Evolutionary conservation across 2,329 filamentous ascomycete species (phyloP).

Genomic region (Aureobasidium sp.): DNA sequence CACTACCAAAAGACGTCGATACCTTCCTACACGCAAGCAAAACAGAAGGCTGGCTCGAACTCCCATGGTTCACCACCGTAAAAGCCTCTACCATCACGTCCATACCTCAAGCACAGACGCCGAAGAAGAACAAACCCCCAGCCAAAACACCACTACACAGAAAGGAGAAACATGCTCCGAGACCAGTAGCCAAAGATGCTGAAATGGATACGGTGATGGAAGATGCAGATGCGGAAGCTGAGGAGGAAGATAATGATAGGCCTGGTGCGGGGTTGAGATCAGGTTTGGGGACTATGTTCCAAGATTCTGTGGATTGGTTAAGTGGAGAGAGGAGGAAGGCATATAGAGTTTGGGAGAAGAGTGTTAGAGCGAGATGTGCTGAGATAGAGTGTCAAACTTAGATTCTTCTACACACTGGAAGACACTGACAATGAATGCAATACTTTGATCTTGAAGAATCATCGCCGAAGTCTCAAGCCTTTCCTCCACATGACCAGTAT

Average conservation of each 20-base stretch:
- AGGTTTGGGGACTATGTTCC: slow-evolving; percentile 74
- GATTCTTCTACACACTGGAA: no score
- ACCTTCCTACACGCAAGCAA: slow-evolving; percentile 23
- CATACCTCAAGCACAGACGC: slow-evolving; percentile 24
- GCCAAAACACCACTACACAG: slow-evolving; percentile 38
- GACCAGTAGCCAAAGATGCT: slow-evolving; percentile 5
- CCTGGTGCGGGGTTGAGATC: slow-evolving; percentile 40
- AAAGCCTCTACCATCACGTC: slow-evolving; percentile 40
- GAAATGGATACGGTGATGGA: background rate
- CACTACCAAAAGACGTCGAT: slow-evolving; percentile 25
- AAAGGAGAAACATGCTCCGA: slow-evolving; percentile 35
- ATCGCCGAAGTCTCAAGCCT: no score
- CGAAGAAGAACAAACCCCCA: slow-evolving; percentile 25
- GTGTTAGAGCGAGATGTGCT: slow-evolving; percentile 63
- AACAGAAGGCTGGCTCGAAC: slow-evolving; percentile 21
- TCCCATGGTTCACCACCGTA: slow-evolving; percentile 51
- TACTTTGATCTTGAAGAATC: no score
- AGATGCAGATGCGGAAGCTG: slow-evolving; percentile 5
- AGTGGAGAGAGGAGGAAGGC: slow-evolving; percentile 68
- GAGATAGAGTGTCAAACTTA: slow-evolving; percentile 42
- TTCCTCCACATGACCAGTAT: no score
- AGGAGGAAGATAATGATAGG: slow-evolving; percentile 25
- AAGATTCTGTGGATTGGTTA: slow-evolving; percentile 77
- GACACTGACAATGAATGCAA: no score
- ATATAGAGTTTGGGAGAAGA: slow-evolving; percentile 71